Conservation (phyloP, 1,139 yeast genomes). For the Yamadazyma atlantica region DNA sequence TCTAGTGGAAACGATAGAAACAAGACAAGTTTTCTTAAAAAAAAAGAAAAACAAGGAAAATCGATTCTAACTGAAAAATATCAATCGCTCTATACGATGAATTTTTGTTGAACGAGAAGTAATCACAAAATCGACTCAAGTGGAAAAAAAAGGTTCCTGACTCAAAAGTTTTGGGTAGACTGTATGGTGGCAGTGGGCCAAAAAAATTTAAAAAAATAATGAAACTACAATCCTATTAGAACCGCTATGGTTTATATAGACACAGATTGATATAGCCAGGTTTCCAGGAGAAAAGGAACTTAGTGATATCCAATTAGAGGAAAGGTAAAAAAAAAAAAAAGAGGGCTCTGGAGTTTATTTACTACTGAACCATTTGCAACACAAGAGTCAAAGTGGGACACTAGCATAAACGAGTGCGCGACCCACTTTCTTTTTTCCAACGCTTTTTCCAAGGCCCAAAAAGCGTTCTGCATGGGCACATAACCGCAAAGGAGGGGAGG, state of each 20-base stretch:
- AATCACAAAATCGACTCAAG: conserved; percentile 1
- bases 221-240: background rate
- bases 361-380: background rate
- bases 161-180: conserved; percentile 2
- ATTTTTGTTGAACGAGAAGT: conserved; percentile 3
- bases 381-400: background rate
- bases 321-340: too few relatives aligned
- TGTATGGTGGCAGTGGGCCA: conserved; percentile 1
- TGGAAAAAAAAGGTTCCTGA: background rate
- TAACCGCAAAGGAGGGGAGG: background rate
- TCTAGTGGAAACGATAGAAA: background rate
- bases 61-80: background rate
- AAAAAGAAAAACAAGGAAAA: background rate
- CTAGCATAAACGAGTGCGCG: conserved; percentile 2
- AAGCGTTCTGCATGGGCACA: background rate
- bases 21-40: background rate
- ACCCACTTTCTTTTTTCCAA: conserved; percentile 1
- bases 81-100: background rate
- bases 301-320: background rate
- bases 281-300: background rate
- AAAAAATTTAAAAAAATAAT: background rate
- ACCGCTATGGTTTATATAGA: background rate
- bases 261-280: background rate
- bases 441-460: background rate
- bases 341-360: background rate